Evolutionary conservation across 2,329 filamentous ascomycete genomes (phyloP).

Genomic region (Bertia moriformis): DNA sequence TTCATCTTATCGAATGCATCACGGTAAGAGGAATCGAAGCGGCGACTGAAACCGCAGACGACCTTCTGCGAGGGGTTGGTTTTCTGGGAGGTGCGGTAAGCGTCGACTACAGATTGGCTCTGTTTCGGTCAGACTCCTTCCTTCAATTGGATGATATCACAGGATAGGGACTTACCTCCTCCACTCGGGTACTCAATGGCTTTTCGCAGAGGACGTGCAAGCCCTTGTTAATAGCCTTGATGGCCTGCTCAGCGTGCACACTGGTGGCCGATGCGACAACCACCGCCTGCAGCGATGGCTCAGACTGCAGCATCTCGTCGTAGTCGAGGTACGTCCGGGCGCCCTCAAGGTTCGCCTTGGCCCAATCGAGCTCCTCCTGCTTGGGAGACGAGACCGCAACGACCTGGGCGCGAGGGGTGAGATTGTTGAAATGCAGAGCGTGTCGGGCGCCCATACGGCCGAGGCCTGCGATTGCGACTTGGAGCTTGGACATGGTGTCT

Average conservation of each 20-base stretch:
- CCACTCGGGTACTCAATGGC: slow-evolving; percentile 24
- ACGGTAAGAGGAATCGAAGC: slow-evolving; percentile 26
- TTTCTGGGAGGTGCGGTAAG: slow-evolving; percentile 10
- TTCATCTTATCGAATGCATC: slow-evolving; percentile 18
- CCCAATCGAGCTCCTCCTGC: slow-evolving; percentile 29
- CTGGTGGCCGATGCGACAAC: slow-evolving; percentile 38
- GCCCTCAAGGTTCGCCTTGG: slow-evolving; percentile 31
- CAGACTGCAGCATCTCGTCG: slow-evolving; percentile 35
- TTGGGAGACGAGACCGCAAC: slow-evolving; percentile 31
- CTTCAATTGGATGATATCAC: background rate
- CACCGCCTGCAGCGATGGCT: slow-evolving; percentile 36
- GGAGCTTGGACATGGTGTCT: background rate
- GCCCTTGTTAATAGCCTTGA: slow-evolving; percentile 36
- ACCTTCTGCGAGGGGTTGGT: slow-evolving; percentile 19
- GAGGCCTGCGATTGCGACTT: slow-evolving; percentile 29
- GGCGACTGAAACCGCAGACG: slow-evolving; percentile 26
- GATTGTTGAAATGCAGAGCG: slow-evolving; percentile 29
- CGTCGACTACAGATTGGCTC: slow-evolving; percentile 14
- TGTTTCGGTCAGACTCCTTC: slow-evolving; percentile 3
- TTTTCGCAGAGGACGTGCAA: slow-evolving; percentile 44
- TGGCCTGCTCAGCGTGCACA: slow-evolving; percentile 39
- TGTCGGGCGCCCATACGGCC: slow-evolving; percentile 34
- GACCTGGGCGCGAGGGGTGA: slow-evolving; percentile 29
- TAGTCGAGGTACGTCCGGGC: slow-evolving; percentile 35
- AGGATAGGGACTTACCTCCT: slow-evolving; percentile 19